A percentile compares a stretch with the other conserved stretches of the same genome.
Evolutionary conservation across 495 filamentous ascomycete genomes (phyloP).

Genomic region (Hypoxylon perforatum): DNA sequence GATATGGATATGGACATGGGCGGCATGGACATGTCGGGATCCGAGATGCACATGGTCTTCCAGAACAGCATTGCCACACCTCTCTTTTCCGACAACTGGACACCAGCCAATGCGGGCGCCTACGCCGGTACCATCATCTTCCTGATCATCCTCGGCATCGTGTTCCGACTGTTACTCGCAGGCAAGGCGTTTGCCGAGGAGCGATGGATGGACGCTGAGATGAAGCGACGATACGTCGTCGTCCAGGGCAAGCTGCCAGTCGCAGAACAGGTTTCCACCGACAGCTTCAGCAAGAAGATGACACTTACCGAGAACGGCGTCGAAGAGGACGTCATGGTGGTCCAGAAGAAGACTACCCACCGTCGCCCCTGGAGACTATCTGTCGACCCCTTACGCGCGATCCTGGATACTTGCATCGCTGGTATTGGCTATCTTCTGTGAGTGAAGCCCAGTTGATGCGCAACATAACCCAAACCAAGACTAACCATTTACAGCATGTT

Average conservation of each 20-base stretch:
- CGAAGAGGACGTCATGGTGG: slow-evolving; percentile 78
- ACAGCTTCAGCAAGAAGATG: slow-evolving; percentile 66
- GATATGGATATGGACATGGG: slow-evolving; percentile 38
- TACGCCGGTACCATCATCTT: slow-evolving; percentile 93
- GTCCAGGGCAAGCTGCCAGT: slow-evolving; percentile 72
- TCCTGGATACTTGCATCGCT: slow-evolving; percentile 72
- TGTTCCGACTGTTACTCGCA: slow-evolving; percentile 76
- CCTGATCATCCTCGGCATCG: slow-evolving; percentile 75
- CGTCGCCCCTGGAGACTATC: slow-evolving; percentile 79
- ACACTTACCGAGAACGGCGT: slow-evolving; percentile 73
- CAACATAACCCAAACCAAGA: background rate
- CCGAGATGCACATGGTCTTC: slow-evolving; percentile 69
- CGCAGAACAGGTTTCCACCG: slow-evolving; percentile 62
- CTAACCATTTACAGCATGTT: slow-evolving; percentile 76
- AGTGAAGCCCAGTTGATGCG: slow-evolving; percentile 51
- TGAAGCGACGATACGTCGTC: slow-evolving; percentile 78
- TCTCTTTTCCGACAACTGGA: slow-evolving; percentile 80
- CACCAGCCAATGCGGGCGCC: slow-evolving; percentile 69
- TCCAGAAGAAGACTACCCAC: slow-evolving; percentile 61
- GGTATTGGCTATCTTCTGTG: slow-evolving; percentile 91
- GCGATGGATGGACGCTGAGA: slow-evolving; percentile 68
- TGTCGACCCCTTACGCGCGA: slow-evolving; percentile 79
- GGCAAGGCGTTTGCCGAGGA: slow-evolving; percentile 66
- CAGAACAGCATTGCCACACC: slow-evolving; percentile 71
- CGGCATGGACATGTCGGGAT: slow-evolving; percentile 30